Evolutionary conservation across 2,329 filamentous ascomycete species (phyloP).

Genomic region (Pseudocercospora crystallina): DNA sequence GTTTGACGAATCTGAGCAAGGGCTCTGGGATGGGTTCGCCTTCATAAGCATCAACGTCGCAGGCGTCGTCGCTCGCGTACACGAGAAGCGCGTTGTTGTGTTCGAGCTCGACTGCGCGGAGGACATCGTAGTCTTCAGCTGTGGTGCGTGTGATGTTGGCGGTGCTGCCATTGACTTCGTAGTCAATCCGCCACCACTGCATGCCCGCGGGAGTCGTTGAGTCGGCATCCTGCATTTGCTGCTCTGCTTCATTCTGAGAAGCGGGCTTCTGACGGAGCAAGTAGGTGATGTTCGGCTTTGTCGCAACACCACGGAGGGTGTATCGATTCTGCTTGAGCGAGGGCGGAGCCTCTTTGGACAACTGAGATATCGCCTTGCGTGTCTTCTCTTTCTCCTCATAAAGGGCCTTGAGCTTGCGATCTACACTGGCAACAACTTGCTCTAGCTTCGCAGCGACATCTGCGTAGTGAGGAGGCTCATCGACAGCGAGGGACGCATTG

Average conservation of each 20-base stretch:
- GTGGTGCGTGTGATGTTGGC: conserved; percentile 34
- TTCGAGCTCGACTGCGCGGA: conserved; percentile 52
- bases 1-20: conserved; percentile 28
- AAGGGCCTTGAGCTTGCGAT: conserved; percentile 31
- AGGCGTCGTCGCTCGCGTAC: conserved; percentile 54
- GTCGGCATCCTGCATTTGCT: conserved; percentile 21
- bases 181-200: conserved; percentile 59
- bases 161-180: conserved; percentile 44
- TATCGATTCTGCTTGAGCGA: conserved; percentile 46
- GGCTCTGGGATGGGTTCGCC: conserved; percentile 23
- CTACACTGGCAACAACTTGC: conserved; percentile 34
- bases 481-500: conserved; percentile 13
- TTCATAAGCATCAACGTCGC: conserved; percentile 16
- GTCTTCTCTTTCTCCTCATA: conserved; percentile 33
- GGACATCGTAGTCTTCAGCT: conserved; percentile 51
- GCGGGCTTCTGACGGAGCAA: conserved; percentile 44
- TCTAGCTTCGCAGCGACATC: conserved; percentile 35
- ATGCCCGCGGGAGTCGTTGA: conserved; percentile 38
- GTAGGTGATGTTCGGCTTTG: conserved; percentile 58
- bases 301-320: conserved; percentile 59
- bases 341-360: conserved; percentile 28
- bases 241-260: background rate
- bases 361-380: conserved; percentile 29
- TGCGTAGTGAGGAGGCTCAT: conserved; percentile 26
- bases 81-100: conserved; percentile 56